phyloP scores from a whole-genome alignment of 2,329 filamentous ascomycete genomes.

The Juglanconis juglandina region DNA sequence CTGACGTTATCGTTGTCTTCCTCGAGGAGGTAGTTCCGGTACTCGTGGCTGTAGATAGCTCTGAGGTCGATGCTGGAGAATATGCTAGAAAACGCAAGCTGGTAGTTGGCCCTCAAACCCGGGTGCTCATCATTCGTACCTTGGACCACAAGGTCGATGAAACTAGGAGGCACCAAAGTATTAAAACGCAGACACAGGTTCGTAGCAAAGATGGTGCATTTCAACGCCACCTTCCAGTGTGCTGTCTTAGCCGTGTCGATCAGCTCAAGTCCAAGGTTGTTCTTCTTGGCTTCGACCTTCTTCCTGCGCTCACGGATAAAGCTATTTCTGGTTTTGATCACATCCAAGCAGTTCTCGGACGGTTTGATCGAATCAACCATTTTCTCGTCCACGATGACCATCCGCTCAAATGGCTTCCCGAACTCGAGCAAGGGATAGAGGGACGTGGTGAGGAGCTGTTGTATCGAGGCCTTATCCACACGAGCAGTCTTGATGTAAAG shows the following conservation, averaged over 20 bases:
- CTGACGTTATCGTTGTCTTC: constrained; percentile 76
- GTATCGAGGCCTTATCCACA: constrained; percentile 91
- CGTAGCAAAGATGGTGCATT: constrained; percentile 85
- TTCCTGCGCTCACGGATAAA: constrained; percentile 72
- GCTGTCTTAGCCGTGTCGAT: constrained; percentile 72
- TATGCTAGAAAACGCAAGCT: constrained; percentile 69
- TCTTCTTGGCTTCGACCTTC: constrained; percentile 80
- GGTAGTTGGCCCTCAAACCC: constrained; percentile 75
- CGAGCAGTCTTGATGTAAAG: constrained; percentile 86
- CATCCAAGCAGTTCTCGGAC: constrained; percentile 55
- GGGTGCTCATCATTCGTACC: constrained; percentile 91
- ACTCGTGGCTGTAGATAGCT: constrained; percentile 80
- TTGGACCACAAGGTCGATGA: constrained; percentile 77
- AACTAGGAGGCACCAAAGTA: constrained; percentile 72
- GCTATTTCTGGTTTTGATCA: constrained; percentile 64
- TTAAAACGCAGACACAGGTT: constrained; percentile 92
- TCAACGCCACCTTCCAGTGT: constrained; percentile 94
- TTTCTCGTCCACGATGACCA: constrained; percentile 74
- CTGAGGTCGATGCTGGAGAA: constrained; percentile 87
- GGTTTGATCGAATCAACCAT: constrained; percentile 72
- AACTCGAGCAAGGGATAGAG: constrained; percentile 89
- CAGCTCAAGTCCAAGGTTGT: constrained; percentile 74
- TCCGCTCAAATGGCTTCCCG: constrained; percentile 80
- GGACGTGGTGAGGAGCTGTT: constrained; percentile 77
- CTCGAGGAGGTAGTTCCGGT: constrained; percentile 80